phyloP scores from a whole-genome alignment of 257 asterid species.

The Solanum peruvianum region DNA sequence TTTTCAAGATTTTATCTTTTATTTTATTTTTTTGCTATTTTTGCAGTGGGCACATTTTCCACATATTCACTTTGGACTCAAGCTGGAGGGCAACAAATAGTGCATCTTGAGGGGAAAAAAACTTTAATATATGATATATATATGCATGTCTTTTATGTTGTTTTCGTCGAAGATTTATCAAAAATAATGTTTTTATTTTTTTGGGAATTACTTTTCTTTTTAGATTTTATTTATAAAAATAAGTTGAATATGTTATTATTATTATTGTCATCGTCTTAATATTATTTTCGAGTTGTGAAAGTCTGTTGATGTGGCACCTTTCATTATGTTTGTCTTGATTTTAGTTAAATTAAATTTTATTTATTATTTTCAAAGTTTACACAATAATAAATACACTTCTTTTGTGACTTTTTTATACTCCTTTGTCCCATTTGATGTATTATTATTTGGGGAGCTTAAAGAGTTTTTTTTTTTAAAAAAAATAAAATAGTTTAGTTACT shows the following conservation, averaged over 20 bases:
- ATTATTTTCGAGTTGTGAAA: neutral
- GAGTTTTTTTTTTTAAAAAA: no score
- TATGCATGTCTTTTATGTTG: neutral
- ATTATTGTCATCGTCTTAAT: no score
- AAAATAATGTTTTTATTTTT: no score
- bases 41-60: slow-evolving; percentile 99
- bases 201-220: no score
- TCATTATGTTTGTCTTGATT: neutral
- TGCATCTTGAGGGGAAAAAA: neutral
- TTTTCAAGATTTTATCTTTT: neutral
- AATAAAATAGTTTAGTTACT: neutral
- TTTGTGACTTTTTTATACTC: neutral
- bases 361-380: neutral
- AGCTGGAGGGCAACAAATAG: slow-evolving; percentile 42
- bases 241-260: no score
- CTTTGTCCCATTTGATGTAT: neutral
- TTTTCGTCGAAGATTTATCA: no score
- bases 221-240: no score
- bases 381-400: neutral
- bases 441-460: neutral
- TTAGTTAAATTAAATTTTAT: neutral
- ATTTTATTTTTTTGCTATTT: neutral
- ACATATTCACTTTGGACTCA: slow-evolving; percentile 78
- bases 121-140: neutral
- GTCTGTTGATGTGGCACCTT: neutral